Conservation (phyloP, 1,139 yeast genomes). For the Yamadazyma songkhlaensis region DNA sequence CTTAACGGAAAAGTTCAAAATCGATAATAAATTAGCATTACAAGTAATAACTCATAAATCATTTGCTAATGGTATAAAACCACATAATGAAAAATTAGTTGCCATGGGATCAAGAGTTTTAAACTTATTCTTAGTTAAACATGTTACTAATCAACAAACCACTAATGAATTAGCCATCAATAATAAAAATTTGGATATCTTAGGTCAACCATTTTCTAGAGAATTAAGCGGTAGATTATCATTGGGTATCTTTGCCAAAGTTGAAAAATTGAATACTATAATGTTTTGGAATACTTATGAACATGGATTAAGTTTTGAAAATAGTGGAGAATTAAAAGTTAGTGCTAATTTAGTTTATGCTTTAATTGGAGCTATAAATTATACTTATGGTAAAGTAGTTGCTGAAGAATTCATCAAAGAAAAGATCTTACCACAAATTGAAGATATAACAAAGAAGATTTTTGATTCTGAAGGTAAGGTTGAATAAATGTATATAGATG, state of each 20-base stretch:
- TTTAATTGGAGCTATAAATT: conserved; percentile 74
- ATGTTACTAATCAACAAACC: conserved; percentile 36
- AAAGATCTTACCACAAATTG: conserved; percentile 22
- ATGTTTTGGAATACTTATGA: conserved; percentile 75
- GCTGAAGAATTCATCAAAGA: conserved; percentile 58
- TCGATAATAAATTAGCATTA: conserved; percentile 56
- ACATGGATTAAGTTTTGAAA: conserved; percentile 50
- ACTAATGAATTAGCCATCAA: conserved; percentile 39
- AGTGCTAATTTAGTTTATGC: conserved; percentile 73
- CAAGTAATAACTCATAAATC: conserved; percentile 91
- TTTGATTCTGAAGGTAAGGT: conserved; percentile 7
- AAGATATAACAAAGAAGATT: conserved; percentile 13
- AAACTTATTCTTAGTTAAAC: conserved; percentile 56
- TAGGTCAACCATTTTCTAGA: conserved; percentile 57
- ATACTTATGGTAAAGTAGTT: conserved; percentile 59
- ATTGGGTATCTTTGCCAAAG: conserved; percentile 52
- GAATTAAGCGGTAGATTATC: conserved; percentile 49
- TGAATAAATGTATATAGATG: conserved; percentile 7
- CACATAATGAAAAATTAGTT: conserved; percentile 82
- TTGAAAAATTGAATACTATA: conserved; percentile 45
- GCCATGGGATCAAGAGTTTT: conserved; percentile 75
- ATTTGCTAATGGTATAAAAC: conserved; percentile 85
- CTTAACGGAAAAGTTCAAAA: conserved; percentile 38
- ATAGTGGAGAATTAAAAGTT: conserved; percentile 54
- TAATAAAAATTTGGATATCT: conserved; percentile 59